Evolutionary conservation across 2,329 filamentous ascomycete genomes (phyloP).

Genomic region (Fusarium sp.): DNA sequence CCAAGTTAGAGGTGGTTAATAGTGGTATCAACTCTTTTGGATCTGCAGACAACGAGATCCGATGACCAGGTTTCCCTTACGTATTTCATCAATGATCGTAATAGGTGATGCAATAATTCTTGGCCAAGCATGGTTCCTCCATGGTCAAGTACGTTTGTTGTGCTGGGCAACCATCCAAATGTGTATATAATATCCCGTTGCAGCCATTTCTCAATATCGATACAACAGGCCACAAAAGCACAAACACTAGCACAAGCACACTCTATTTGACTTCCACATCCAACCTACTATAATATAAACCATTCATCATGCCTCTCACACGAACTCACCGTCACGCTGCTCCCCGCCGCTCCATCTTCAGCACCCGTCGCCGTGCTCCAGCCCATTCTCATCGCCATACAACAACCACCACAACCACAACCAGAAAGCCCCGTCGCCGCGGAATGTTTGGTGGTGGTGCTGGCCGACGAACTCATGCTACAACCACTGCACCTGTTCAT

Average conservation of each 20-base stretch:
- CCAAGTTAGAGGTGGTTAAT: not conserved
- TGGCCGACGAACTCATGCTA: slow-evolving; percentile 48
- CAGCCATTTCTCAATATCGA: not conserved
- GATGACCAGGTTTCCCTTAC: slow-evolving; percentile 14
- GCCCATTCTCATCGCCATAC: slow-evolving; percentile 38
- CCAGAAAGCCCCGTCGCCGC: slow-evolving; percentile 50
- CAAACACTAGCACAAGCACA: slow-evolving; percentile 11
- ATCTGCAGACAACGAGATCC: not conserved
- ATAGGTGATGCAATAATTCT: slow-evolving; percentile 32
- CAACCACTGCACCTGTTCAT: slow-evolving; percentile 50
- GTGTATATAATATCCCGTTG: slow-evolving; percentile 23
- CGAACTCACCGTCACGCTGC: slow-evolving; percentile 37
- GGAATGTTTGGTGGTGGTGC: slow-evolving; percentile 52
- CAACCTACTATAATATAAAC: not conserved
- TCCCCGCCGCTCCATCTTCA: slow-evolving; percentile 42
- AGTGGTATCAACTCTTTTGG: not conserved
- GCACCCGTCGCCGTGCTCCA: slow-evolving; percentile 35
- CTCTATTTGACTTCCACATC: not conserved
- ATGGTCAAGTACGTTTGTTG: not conserved
- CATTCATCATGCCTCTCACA: slow-evolving; percentile 45
- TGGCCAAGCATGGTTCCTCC: not conserved
- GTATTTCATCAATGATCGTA: slow-evolving; percentile 30
- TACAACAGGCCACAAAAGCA: slow-evolving; percentile 1
- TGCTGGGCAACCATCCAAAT: not conserved
- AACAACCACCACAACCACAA: slow-evolving; percentile 51